Conservation (phyloP, 345 rosid species). For the Turritis glabra region DNA sequence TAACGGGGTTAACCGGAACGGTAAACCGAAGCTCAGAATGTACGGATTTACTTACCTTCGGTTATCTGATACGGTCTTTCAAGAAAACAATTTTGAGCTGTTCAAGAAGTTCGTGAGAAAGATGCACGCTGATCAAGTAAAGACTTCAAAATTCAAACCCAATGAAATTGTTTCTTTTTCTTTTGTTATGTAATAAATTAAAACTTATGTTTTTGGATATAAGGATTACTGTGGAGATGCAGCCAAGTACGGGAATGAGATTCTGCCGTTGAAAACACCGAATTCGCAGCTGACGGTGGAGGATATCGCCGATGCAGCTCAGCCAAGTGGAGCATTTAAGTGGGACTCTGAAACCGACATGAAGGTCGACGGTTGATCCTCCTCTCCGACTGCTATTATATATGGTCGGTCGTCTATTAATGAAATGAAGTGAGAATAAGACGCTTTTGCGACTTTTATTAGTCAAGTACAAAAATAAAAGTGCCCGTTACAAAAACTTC, state of each 20-base stretch:
- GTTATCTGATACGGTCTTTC: constrained; percentile 51
- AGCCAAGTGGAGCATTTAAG: constrained; percentile 56
- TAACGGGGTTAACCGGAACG: constrained; percentile 59
- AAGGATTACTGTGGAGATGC: constrained; percentile 50
- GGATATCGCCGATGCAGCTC: constrained; percentile 59
- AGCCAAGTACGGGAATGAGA: constrained; percentile 50
- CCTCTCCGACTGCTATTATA: background rate
- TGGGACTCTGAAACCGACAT: constrained; percentile 74
- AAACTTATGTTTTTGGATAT: constrained; percentile 12
- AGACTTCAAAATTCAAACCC: constrained; percentile 10
- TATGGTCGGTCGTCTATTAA: background rate
- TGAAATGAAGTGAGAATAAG: background rate
- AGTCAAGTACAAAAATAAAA: background rate
- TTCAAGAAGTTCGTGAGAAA: constrained; percentile 77
- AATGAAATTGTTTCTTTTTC: background rate
- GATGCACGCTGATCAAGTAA: constrained; percentile 88
- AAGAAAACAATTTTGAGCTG: constrained; percentile 49
- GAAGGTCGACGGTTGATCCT: constrained; percentile 44
- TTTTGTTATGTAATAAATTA: background rate
- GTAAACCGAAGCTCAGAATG: constrained; percentile 58
- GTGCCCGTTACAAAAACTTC: background rate
- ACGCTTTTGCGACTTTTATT: no score
- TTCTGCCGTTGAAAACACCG: constrained; percentile 52
- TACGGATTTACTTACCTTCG: constrained; percentile 76
- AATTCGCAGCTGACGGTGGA: constrained; percentile 49